phyloP scores from a whole-genome alignment of 2,329 filamentous ascomycete species.

The Fusarium sp. region DNA sequence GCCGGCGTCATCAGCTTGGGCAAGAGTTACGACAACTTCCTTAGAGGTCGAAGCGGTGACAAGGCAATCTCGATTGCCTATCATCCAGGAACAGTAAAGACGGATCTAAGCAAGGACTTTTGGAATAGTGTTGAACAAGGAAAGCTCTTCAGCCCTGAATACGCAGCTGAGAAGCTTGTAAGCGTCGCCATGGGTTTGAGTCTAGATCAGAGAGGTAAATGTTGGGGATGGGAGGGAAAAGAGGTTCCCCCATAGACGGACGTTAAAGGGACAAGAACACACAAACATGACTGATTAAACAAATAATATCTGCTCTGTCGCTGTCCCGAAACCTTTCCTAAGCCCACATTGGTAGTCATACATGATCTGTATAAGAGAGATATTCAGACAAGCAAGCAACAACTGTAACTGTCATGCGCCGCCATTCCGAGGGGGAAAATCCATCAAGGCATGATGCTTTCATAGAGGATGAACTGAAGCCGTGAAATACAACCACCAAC shows the following conservation, averaged over 20 bases:
- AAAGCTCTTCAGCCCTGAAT: slow-evolving; percentile 74
- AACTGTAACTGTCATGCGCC: neutral
- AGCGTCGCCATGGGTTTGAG: slow-evolving; percentile 65
- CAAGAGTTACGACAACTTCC: slow-evolving; percentile 76
- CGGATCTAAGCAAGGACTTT: slow-evolving; percentile 76
- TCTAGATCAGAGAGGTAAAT: slow-evolving; percentile 67
- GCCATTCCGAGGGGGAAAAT: neutral
- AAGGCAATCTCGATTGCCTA: slow-evolving; percentile 76
- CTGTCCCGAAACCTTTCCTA: slow-evolving; percentile 24
- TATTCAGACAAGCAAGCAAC: neutral
- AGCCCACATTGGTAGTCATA: slow-evolving; percentile 23
- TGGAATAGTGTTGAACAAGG: slow-evolving; percentile 71
- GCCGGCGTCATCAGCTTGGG: slow-evolving; percentile 77
- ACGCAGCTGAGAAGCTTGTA: slow-evolving; percentile 72
- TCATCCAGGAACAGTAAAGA: slow-evolving; percentile 85
- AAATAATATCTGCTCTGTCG: slow-evolving; percentile 31
- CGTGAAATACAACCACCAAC: neutral
- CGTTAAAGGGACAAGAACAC: neutral
- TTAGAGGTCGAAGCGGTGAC: slow-evolving; percentile 66
- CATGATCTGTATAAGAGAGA: slow-evolving; percentile 16
- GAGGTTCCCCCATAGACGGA: slow-evolving; percentile 52
- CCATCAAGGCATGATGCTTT: slow-evolving; percentile 10
- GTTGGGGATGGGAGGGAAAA: slow-evolving; percentile 76
- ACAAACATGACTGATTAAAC: slow-evolving; percentile 32
- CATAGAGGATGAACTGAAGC: neutral